Evolutionary conservation across 352 stramenopile species (phyloP).

Genomic region (Paralagenidium karlingii): DNA sequence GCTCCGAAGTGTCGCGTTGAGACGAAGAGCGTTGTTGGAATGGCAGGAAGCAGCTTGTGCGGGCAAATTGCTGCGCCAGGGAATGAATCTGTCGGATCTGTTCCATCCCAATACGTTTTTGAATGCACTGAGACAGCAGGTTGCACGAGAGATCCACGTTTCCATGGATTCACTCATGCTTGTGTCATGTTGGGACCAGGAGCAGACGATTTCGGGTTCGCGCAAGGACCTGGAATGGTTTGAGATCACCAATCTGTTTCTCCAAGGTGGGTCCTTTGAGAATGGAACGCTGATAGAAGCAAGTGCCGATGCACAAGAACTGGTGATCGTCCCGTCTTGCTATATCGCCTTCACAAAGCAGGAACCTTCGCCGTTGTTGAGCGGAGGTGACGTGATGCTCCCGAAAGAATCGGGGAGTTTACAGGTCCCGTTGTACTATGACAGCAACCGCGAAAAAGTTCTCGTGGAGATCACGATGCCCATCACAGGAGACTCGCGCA

Average conservation of each 20-base stretch:
- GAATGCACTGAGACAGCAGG: conserved; percentile 89
- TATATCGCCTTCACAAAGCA: conserved; percentile 64
- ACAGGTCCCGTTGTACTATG: conserved; percentile 72
- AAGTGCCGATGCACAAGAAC: conserved; percentile 65
- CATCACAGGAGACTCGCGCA: conserved; percentile 50
- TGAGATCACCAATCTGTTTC: conserved; percentile 59
- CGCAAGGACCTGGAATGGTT: conserved; percentile 56
- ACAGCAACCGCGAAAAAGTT: conserved; percentile 55
- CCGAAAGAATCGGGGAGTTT: conserved; percentile 59
- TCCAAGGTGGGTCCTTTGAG: conserved; percentile 85
- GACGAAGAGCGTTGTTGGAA: conserved; percentile 68
- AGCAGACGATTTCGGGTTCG: too few species aligned
- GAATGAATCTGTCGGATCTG: conserved; percentile 82
- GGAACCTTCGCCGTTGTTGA: too few species aligned
- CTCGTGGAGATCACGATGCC: conserved; percentile 76
- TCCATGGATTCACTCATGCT: conserved; percentile 88
- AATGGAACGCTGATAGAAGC: conserved; percentile 64
- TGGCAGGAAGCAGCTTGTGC: conserved; percentile 59
- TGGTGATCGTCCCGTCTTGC: conserved; percentile 67
- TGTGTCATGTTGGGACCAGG: conserved; percentile 80
- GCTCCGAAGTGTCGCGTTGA: conserved; percentile 66
- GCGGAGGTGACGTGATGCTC: conserved; percentile 17
- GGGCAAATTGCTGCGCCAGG: conserved; percentile 58
- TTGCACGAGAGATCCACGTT: conserved; percentile 60
- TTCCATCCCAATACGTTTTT: conserved; percentile 91